Percentiles rank a stretch among this genome's conserved stretches.
Evolutionary conservation across 805 yeast genomes (phyloP).

Genomic region (Nakazawaea siamensis): DNA sequence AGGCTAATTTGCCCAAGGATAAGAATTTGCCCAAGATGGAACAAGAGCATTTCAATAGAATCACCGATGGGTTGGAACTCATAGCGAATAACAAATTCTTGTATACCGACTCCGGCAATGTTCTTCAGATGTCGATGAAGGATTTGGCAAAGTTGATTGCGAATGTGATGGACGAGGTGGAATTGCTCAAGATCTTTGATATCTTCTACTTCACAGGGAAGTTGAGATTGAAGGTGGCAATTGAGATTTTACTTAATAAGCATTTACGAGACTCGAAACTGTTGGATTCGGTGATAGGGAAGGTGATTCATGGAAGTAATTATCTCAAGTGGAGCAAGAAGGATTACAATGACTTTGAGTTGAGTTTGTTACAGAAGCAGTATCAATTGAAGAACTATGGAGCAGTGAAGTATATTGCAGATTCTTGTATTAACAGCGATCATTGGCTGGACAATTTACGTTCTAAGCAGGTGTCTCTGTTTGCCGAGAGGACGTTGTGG

Average conservation of each 20-base stretch:
- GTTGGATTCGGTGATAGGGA: background rate
- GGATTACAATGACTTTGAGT: constrained; percentile 8
- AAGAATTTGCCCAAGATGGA: constrained; percentile 4
- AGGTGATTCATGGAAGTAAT: background rate
- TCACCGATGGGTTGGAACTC: constrained; percentile 7
- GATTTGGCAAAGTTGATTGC: constrained; percentile 7
- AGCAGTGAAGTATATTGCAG: background rate
- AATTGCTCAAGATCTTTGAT: constrained; percentile 6
- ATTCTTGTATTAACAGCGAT: background rate
- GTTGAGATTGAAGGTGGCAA: constrained; percentile 1
- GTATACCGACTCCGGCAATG: background rate
- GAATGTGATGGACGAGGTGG: background rate
- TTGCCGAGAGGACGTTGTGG: constrained; percentile 9
- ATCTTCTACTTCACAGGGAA: constrained; percentile 6
- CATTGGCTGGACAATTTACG: constrained; percentile 1
- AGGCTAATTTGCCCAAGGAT: constrained; percentile 7
- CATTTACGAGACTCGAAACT: constrained; percentile 1
- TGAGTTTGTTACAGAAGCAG: constrained; percentile 6
- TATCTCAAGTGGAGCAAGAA: constrained; percentile 6
- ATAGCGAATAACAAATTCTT: constrained; percentile 1
- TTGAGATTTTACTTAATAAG: constrained; percentile 7
- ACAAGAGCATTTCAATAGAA: constrained; percentile 4
- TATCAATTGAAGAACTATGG: background rate
- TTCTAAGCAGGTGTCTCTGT: background rate
- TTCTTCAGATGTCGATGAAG: background rate